Evolutionary conservation across 2,329 filamentous ascomycete genomes (phyloP).

Genomic region (Monilinia polystroma): DNA sequence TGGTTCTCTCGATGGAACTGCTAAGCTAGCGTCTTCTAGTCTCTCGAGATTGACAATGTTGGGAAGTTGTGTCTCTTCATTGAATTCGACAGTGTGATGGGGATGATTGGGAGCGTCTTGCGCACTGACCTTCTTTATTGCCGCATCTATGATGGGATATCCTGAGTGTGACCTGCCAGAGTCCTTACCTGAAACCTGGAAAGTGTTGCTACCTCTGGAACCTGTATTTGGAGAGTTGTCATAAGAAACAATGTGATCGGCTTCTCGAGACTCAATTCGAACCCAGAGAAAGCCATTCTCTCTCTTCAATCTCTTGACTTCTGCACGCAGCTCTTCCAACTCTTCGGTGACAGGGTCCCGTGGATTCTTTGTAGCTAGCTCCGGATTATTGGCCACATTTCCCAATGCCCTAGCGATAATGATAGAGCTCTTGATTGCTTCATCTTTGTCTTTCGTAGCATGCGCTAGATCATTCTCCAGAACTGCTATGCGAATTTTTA

Average conservation of each 20-base stretch:
- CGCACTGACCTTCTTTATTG: not conserved
- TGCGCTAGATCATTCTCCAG: conserved; percentile 33
- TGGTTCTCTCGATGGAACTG: not conserved
- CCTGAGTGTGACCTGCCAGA: not conserved
- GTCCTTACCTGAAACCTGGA: not conserved
- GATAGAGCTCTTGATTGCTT: conserved; percentile 24
- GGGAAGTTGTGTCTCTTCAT: not conserved
- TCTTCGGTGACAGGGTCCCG: conserved; percentile 8
- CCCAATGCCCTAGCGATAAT: conserved; percentile 25
- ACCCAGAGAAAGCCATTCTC: conserved; percentile 27
- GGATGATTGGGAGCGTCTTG: not conserved
- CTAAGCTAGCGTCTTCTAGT: not conserved
- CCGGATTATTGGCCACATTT: not conserved
- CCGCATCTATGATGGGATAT: not conserved
- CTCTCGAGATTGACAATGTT: not conserved
- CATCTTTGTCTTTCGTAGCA: conserved; percentile 28
- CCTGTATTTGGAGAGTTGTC: not conserved
- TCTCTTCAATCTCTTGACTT: conserved; percentile 29
- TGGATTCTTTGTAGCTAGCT: not conserved
- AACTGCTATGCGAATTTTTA: conserved; percentile 31
- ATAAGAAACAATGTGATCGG: not conserved
- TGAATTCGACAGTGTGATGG: not conserved
- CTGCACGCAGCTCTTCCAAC: conserved; percentile 26
- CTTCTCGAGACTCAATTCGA: conserved; percentile 16
- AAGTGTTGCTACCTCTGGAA: not conserved